Evolutionary conservation across 768 basidiomycete species (phyloP).

Genomic region (Collybiopsis confluens): DNA sequence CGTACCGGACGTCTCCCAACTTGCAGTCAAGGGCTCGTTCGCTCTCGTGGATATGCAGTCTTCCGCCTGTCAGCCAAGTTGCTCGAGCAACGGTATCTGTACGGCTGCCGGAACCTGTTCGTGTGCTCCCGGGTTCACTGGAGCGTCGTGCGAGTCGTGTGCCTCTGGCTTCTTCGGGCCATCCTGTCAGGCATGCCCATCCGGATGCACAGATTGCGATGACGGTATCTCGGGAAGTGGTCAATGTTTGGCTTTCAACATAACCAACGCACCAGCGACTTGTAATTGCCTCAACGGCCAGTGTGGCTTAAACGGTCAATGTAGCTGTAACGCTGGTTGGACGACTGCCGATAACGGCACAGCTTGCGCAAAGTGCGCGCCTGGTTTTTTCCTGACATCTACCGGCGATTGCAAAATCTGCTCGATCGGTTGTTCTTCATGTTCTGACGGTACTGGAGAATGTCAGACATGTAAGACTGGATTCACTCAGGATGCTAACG

Average conservation of each 20-base stretch:
- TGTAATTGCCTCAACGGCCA: conserved; percentile 85
- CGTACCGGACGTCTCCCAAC: conserved; percentile 68
- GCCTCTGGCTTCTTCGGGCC: conserved; percentile 72
- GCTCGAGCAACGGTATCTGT: conserved; percentile 71
- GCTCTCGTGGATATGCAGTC: conserved; percentile 70
- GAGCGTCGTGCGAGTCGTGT: conserved; percentile 78
- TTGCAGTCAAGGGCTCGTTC: conserved; percentile 53
- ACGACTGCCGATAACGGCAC: conserved; percentile 66
- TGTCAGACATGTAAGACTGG: conserved; percentile 72
- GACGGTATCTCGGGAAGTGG: conserved; percentile 79
- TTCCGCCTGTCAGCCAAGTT: conserved; percentile 68
- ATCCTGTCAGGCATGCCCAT: conserved; percentile 64
- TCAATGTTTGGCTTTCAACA: conserved; percentile 51
- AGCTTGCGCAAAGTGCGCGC: conserved; percentile 67
- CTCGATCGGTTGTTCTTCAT: conserved; percentile 65
- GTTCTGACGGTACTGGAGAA: conserved; percentile 61
- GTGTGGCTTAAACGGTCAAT: conserved; percentile 66
- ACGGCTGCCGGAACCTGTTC: conserved; percentile 64
- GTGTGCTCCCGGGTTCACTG: conserved; percentile 73
- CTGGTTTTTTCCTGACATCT: conserved; percentile 70
- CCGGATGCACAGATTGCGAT: conserved; percentile 67
- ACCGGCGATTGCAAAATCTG: conserved; percentile 77
- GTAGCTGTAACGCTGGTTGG: conserved; percentile 78
- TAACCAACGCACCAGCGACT: conserved; percentile 50
- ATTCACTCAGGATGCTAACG: conserved; percentile 63